Conservation (phyloP, 257 asterid genomes). For the Gentiana straminea region DNA sequence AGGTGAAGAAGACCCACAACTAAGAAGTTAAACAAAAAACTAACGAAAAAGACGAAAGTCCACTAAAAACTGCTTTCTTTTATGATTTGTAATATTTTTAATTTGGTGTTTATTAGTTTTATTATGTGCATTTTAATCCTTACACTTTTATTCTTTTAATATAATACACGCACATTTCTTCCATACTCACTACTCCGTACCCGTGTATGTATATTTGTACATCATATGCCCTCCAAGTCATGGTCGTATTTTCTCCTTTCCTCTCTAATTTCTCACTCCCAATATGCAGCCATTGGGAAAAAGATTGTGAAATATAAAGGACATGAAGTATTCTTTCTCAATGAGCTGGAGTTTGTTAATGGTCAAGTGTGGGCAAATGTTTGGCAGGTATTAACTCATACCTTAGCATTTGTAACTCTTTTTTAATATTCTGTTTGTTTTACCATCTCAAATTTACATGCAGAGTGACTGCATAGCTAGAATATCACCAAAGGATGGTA, state of each 20-base stretch:
- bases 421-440: neutral
- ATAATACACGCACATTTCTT: too few species aligned
- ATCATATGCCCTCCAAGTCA: neutral
- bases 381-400: constrained; percentile 42
- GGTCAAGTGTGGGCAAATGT: constrained; percentile 97
- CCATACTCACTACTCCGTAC: too few species aligned
- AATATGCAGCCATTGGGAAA: constrained; percentile 43
- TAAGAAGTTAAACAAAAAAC: too few species aligned
- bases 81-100: too few species aligned
- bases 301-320: constrained; percentile 61
- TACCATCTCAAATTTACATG: constrained; percentile 2
- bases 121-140: too few species aligned
- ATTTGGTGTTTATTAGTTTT: too few species aligned
- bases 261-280: constrained; percentile 4
- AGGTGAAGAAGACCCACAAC: too few species aligned
- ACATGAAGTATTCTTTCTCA: constrained; percentile 61
- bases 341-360: constrained; percentile 79
- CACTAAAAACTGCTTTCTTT: too few species aligned
- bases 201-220: too few species aligned
- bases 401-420: neutral
- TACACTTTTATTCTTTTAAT: too few species aligned
- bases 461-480: constrained; percentile 97
- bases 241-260: constrained; percentile 5
- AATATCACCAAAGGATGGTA: constrained; percentile 54
- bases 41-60: too few species aligned